Base-by-base conservation (phyloP, 805 yeast species). In the Peterozyma xylosa region DNA sequence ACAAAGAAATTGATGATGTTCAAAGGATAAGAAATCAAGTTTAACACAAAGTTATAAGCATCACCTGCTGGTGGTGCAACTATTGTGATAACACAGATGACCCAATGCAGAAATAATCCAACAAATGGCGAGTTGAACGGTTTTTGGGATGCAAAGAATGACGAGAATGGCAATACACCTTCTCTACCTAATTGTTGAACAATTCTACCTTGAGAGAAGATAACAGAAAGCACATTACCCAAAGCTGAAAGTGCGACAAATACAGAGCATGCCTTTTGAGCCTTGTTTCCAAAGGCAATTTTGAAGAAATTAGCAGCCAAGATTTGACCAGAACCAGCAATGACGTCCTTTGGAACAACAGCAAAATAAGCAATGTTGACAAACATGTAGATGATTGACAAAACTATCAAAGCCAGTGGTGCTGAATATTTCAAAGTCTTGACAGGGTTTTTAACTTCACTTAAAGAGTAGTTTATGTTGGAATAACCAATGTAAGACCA, bases 401-500 rank as follows among this genome's bases (percentile, higher is more conserved):
- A 70, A 37, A 70, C 57, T 27, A 80, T 54, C 49, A 87, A 67
- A 0, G 95, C 87, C 29, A 73, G 54, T 36, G 96, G 95, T 38
- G 90, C 95, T 13, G 91, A 89, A 44, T 74, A 61, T 55, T 67
- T 78, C 58, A 84, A 74, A 40, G 86, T 80, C 53, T 76, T 75
- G 39, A 76, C 75, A 2, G 95, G 93, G 59, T 86, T 74, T 58
- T 76, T 80, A 41, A 80, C 78, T 64, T 86, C 95, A 54, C 89
- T 86, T 39, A 85, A 70, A 5, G 93, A 91, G 54, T 86, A 85
- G 63, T 86, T 85, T 42, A 82, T 90, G 57, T 86, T 86, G 35
- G 90, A 81, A 59, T 85, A 86, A 42, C 95, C 95, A 53, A 84
- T 77, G 53, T 78, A 86, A 2, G 91, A 82, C 91, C 91, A 86